phyloP scores from a whole-genome alignment of 129 eudicot species.

The Arctium lappa region DNA sequence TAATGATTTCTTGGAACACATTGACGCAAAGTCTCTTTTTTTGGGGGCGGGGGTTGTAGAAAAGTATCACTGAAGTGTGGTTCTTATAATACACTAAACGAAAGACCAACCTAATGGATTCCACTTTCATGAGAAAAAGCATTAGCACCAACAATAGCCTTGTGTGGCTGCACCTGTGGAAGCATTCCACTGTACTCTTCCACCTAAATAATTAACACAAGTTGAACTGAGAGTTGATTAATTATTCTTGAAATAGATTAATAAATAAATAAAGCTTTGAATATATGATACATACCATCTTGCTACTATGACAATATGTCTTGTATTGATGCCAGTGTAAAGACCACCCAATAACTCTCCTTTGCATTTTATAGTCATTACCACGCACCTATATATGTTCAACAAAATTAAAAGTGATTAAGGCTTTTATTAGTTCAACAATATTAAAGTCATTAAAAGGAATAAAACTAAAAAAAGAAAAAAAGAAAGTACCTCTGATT shows the following conservation, averaged over 20 bases:
- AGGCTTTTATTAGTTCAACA: neutral
- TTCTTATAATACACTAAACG: too few species aligned
- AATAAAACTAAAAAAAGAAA: too few species aligned
- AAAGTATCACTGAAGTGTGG: too few species aligned
- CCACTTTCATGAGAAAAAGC: conserved; percentile 63
- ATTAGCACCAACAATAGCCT: too few species aligned
- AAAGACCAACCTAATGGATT: conserved; percentile 51
- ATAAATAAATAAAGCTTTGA: too few species aligned
- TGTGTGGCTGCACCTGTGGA: conserved; percentile 60
- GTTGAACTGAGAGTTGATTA: neutral
- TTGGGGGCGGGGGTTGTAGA: too few species aligned
- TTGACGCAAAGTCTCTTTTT: too few species aligned
- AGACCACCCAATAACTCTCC: neutral
- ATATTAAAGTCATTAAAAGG: too few species aligned
- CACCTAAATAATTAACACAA: conserved; percentile 32
- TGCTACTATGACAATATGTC: neutral
- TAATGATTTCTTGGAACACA: too few species aligned
- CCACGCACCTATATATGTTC: neutral
- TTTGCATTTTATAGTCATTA: neutral
- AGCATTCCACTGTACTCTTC: conserved; percentile 52
- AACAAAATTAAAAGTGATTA: too few species aligned
- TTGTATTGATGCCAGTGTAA: too few species aligned
- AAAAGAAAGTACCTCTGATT: too few species aligned
- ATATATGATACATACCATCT: neutral
- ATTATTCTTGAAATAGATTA: neutral